These are phyloP conservation scores for Backusella morwellensis DNA, from an alignment of 192 early-diverging fungal species.

Conservation along the genomic window DNA sequence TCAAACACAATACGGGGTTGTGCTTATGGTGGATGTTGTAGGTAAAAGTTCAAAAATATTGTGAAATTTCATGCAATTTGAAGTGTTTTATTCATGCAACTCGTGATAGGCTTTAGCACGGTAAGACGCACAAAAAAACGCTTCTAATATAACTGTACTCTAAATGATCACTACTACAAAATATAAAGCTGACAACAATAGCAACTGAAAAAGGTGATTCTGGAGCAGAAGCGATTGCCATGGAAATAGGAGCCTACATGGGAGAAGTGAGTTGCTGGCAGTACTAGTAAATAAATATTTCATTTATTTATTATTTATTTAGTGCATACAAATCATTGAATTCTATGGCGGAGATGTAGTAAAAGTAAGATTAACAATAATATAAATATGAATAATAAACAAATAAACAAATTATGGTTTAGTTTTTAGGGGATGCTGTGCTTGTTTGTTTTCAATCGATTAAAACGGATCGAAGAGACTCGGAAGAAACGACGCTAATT, in stretches of 20 bases:
- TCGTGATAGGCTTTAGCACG: conserved; percentile 39
- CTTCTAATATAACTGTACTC: not conserved
- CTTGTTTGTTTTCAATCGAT: conserved; percentile 49
- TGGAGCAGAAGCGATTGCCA: conserved; percentile 48
- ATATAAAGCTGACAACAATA: conserved; percentile 44
- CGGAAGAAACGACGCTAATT: conserved; percentile 1
- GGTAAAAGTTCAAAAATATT: conserved; percentile 17
- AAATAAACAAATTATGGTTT: not conserved
- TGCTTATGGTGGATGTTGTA: conserved; percentile 53
- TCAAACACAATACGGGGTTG: conserved; percentile 49
- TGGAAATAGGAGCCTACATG: conserved; percentile 49
- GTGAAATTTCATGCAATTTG: not conserved
- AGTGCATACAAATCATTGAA: conserved; percentile 53
- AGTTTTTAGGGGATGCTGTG: conserved; percentile 55
- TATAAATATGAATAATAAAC: not conserved
- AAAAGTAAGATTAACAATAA: conserved; percentile 34
- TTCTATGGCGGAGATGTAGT: conserved; percentile 54
- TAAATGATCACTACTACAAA: not conserved
- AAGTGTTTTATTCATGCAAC: not conserved
- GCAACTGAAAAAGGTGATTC: conserved; percentile 48
- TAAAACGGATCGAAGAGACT: not conserved
- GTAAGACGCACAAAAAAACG: not conserved
- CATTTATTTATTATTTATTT: not conserved
- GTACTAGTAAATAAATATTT: not conserved
- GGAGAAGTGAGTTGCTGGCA: conserved; percentile 25